phyloP scores from a whole-genome alignment of 2,329 filamentous ascomycete genomes.

The Zarea fungicola region DNA sequence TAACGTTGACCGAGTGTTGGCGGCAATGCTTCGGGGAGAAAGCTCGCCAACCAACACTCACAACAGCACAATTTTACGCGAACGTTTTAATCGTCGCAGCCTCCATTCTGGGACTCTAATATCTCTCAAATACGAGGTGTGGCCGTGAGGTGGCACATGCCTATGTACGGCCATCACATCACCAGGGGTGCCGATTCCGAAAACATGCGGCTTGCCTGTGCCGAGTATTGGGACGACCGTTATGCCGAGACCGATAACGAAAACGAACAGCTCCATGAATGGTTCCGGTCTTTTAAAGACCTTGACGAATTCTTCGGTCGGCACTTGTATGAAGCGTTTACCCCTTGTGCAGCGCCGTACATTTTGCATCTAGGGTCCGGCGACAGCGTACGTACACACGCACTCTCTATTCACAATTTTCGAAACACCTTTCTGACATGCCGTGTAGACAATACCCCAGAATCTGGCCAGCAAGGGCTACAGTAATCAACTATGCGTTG shows the following conservation, averaged over 20 bases:
- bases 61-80: no score
- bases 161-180: no score
- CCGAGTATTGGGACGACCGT: slow-evolving; percentile 47
- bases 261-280: slow-evolving; percentile 42
- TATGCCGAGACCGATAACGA: slow-evolving; percentile 35
- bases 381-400: slow-evolving; percentile 47
- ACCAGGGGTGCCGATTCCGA: slow-evolving; percentile 13
- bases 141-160: no score
- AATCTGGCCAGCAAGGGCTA: slow-evolving; percentile 45
- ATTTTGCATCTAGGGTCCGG: slow-evolving; percentile 55
- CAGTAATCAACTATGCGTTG: slow-evolving; percentile 46
- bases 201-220: slow-evolving; percentile 26
- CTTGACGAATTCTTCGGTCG: slow-evolving; percentile 42
- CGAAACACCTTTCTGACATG: slow-evolving; percentile 1
- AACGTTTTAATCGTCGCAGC: no score
- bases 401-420: background rate
- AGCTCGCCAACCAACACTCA: no score
- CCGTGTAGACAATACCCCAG: slow-evolving; percentile 42
- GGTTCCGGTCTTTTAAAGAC: slow-evolving; percentile 45
- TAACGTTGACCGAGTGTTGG: no score
- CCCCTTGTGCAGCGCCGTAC: slow-evolving; percentile 27
- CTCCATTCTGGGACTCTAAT: no score
- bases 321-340: slow-evolving; percentile 32
- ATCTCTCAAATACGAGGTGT: no score
- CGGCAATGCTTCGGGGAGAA: no score